Percentiles rank a stretch among this genome's conserved stretches.
Conservation (phyloP, 352 stramenopile species). For the Thalassiosira tumida region DNA sequence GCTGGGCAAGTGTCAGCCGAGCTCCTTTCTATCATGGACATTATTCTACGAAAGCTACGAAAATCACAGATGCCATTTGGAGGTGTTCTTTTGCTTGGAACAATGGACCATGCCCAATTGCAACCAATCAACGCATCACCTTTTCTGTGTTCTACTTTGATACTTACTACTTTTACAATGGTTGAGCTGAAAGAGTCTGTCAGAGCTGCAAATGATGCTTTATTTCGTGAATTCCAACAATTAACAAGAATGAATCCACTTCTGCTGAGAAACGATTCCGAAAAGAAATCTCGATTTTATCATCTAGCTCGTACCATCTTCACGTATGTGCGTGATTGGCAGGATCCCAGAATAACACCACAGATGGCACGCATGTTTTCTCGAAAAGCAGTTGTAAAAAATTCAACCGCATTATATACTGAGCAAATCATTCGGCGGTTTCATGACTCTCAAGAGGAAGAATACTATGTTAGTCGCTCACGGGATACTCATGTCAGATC, state of each 20-base stretch:
- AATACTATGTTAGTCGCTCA: slow-evolving; percentile 10
- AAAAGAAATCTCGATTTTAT: slow-evolving; percentile 14
- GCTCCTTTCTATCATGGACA: slow-evolving; percentile 40
- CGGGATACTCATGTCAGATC: slow-evolving; percentile 22
- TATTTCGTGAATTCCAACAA: slow-evolving; percentile 39
- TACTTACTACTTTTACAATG: slow-evolving; percentile 48
- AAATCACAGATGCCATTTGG: slow-evolving; percentile 42
- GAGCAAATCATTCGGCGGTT: background rate
- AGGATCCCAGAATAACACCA: slow-evolving; percentile 8
- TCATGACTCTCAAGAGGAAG: background rate
- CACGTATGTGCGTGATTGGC: slow-evolving; percentile 26
- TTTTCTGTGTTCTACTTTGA: slow-evolving; percentile 30
- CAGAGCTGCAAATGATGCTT: slow-evolving; percentile 18
- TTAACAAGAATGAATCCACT: slow-evolving; percentile 48
- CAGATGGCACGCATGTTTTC: slow-evolving; percentile 6
- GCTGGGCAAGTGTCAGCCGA: slow-evolving; percentile 22
- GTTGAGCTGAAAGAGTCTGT: slow-evolving; percentile 50
- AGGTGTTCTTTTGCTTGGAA: slow-evolving; percentile 41
- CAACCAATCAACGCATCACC: slow-evolving; percentile 17
- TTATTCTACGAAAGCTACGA: slow-evolving; percentile 28
- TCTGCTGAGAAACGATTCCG: background rate
- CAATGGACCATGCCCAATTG: slow-evolving; percentile 52
- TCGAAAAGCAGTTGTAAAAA: slow-evolving; percentile 28
- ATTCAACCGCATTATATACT: slow-evolving; percentile 20
- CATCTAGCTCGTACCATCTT: slow-evolving; percentile 14